Percentiles rank a stretch among this genome's conserved stretches.
phyloP scores from a whole-genome alignment of 441 rosid genomes.

The Melastoma candidum region DNA sequence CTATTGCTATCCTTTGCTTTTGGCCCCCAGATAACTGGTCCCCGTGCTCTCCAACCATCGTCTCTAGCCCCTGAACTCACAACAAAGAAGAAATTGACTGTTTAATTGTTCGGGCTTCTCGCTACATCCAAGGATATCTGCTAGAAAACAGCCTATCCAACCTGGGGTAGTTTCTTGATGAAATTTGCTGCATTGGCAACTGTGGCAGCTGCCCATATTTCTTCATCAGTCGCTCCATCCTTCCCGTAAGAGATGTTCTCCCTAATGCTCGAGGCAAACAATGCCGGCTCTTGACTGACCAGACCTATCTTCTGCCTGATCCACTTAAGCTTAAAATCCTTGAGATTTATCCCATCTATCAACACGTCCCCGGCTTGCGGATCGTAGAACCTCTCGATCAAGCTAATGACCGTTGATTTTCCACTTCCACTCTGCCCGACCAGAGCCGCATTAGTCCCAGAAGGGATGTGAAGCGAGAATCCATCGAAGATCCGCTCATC shows the following conservation, averaged over 20 bases:
- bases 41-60: no score
- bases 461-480: slow-evolving; percentile 44
- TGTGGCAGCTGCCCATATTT: slow-evolving; percentile 49
- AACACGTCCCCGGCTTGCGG: slow-evolving; percentile 65
- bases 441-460: slow-evolving; percentile 58
- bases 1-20: no score
- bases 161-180: slow-evolving; percentile 62
- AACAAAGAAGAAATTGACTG: no score
- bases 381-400: slow-evolving; percentile 75
- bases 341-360: slow-evolving; percentile 45
- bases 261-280: slow-evolving; percentile 50
- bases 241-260: slow-evolving; percentile 76
- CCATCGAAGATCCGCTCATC: slow-evolving; percentile 62
- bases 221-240: slow-evolving; percentile 41
- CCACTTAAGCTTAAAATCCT: slow-evolving; percentile 50
- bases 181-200: slow-evolving; percentile 71
- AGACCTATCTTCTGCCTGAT: slow-evolving; percentile 60
- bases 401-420: slow-evolving; percentile 65
- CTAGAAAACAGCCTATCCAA: slow-evolving; percentile 7
- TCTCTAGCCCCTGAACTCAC: no score
- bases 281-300: slow-evolving; percentile 66
- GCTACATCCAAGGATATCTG: background rate
- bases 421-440: slow-evolving; percentile 88
- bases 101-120: no score
- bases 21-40: no score